phyloP scores from a whole-genome alignment of 1,284 basidiomycete species.

The Phellinidium pouzarii region DNA sequence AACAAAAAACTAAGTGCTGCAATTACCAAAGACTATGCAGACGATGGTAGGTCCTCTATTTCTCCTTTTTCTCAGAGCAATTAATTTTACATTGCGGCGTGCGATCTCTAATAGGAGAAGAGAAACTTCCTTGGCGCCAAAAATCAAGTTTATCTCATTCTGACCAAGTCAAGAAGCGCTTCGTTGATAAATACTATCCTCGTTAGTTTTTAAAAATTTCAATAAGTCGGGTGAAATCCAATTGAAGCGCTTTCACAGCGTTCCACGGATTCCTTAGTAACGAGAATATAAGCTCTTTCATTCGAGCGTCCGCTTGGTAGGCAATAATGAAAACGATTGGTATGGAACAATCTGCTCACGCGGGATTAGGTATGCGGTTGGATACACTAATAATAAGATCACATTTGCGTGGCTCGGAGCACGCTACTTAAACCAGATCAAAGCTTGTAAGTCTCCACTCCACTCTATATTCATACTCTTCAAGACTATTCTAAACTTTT shows the following conservation, averaged over 20 bases:
- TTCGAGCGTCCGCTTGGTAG: constrained; percentile 15
- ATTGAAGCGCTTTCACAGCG: background rate
- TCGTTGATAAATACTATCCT: constrained; percentile 9
- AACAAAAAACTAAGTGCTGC: constrained; percentile 1
- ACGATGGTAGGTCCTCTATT: no score
- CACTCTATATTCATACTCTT: background rate
- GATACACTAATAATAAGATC: background rate
- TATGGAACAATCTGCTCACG: background rate
- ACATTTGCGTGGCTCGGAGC: constrained; percentile 15
- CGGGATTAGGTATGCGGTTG: constrained; percentile 3
- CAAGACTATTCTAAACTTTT: background rate
- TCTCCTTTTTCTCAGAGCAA: background rate
- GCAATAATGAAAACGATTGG: background rate
- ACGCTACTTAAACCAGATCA: constrained; percentile 11
- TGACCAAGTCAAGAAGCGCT: background rate
- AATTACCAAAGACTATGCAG: background rate
- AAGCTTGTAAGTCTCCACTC: background rate
- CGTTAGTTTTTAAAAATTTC: background rate
- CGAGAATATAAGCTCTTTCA: background rate
- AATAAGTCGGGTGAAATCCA: background rate
- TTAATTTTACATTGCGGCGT: background rate
- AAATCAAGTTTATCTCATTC: background rate
- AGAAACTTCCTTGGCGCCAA: background rate
- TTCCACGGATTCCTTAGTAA: background rate
- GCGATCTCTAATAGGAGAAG: no score